Conservation (phyloP, 139 green algal species). For the Chlorella sp. region DNA sequence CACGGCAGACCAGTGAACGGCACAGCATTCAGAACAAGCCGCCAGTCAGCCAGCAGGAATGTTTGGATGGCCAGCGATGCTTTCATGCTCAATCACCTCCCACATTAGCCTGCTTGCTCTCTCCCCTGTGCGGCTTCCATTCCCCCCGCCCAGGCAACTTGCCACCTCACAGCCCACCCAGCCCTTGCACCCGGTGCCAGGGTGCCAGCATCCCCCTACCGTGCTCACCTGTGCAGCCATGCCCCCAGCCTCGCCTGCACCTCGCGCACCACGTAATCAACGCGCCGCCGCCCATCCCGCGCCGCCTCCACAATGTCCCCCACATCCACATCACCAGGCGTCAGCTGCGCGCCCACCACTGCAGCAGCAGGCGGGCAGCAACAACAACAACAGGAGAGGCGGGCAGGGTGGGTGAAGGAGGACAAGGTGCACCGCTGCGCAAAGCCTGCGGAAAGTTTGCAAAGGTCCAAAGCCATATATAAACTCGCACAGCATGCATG, state of each 20-base stretch:
- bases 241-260: slow-evolving; percentile 36
- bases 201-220: too few relatives aligned
- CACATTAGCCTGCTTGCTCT: neutral
- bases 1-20: neutral
- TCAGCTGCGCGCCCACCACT: slow-evolving; percentile 23
- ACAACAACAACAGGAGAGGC: too few relatives aligned
- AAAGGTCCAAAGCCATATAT: too few relatives aligned
- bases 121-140: neutral
- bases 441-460: too few relatives aligned
- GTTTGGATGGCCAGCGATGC: neutral
- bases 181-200: neutral
- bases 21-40: too few relatives aligned
- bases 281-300: neutral
- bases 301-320: slow-evolving; percentile 32
- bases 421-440: neutral
- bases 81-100: too few relatives aligned
- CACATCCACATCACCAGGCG: slow-evolving; percentile 40
- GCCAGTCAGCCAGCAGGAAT: neutral
- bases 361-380: too few relatives aligned
- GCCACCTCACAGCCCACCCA: neutral
- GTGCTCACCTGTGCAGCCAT: slow-evolving; percentile 16
- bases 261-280: slow-evolving; percentile 45
- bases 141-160: neutral
- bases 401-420: too few relatives aligned
- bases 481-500: too few relatives aligned